These are phyloP conservation scores for Panus rudis DNA, from an alignment of 768 basidiomycete genomes.

Conservation along the genomic window DNA sequence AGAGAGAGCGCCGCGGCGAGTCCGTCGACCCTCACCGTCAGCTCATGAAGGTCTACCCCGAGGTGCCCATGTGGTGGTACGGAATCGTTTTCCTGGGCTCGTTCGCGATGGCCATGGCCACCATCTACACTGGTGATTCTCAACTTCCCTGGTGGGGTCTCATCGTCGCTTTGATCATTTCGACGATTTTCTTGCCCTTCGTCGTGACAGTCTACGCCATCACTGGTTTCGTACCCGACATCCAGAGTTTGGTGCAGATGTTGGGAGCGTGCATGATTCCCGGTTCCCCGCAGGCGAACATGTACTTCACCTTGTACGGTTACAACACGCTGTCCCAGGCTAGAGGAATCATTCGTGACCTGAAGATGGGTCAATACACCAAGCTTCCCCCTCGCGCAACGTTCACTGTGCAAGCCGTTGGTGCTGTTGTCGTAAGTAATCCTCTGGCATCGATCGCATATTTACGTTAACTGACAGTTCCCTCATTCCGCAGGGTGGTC, in stretches of 20 bases:
- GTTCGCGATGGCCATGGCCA: slow-evolving; percentile 43
- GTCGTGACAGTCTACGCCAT: slow-evolving; percentile 46
- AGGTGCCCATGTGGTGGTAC: slow-evolving; percentile 48
- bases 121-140: slow-evolving; percentile 43
- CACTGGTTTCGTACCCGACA: slow-evolving; percentile 22
- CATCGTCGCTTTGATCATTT: slow-evolving; percentile 45
- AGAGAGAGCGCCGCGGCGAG: slow-evolving; percentile 13
- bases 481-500: slow-evolving; percentile 23
- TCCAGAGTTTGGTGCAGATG: slow-evolving; percentile 37
- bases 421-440: slow-evolving; percentile 45
- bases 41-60: slow-evolving; percentile 41
- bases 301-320: slow-evolving; percentile 29
- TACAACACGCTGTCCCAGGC: slow-evolving; percentile 40
- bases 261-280: slow-evolving; percentile 41
- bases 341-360: slow-evolving; percentile 43
- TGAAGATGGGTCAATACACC: slow-evolving; percentile 47
- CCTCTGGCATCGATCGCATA: slow-evolving; percentile 11
- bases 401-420: slow-evolving; percentile 50
- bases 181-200: slow-evolving; percentile 43
- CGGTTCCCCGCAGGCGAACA: slow-evolving; percentile 44
- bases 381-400: slow-evolving; percentile 59
- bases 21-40: slow-evolving; percentile 46
- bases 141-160: slow-evolving; percentile 48
- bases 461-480: background rate
- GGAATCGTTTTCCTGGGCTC: slow-evolving; percentile 31